These are phyloP conservation scores for Fusarium nelsonii DNA, from an alignment of 2,329 filamentous ascomycete species.

Conservation along the genomic window DNA sequence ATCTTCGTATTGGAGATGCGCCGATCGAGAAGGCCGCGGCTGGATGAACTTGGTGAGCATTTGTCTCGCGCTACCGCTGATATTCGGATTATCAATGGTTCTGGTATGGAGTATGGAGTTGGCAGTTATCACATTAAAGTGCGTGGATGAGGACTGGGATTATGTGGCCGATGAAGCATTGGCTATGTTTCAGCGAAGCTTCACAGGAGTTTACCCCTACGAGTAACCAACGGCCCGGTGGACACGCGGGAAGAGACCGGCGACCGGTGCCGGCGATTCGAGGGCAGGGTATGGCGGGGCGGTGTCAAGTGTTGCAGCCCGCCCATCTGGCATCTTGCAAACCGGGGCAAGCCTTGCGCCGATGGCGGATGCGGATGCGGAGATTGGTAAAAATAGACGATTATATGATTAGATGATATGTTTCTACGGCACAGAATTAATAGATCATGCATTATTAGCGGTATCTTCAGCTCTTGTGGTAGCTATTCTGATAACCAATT, in stretches of 20 bases:
- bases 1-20: conserved; percentile 53
- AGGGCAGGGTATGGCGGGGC: conserved; percentile 17
- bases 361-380: conserved; percentile 40
- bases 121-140: conserved; percentile 33
- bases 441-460: neutral
- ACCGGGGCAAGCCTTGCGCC: conserved; percentile 28
- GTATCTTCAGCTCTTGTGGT: neutral
- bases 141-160: conserved; percentile 30
- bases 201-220: conserved; percentile 32
- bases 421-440: conserved; percentile 7
- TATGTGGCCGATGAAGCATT: conserved; percentile 32
- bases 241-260: conserved; percentile 42
- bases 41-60: conserved; percentile 45
- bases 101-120: conserved; percentile 49
- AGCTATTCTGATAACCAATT: neutral
- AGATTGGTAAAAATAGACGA: conserved; percentile 25
- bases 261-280: conserved; percentile 45
- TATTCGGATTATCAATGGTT: conserved; percentile 41
- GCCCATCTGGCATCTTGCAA: neutral
- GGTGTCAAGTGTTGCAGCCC: conserved; percentile 8
- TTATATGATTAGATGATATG: conserved; percentile 12
- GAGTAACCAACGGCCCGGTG: conserved; percentile 34
- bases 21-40: conserved; percentile 41
- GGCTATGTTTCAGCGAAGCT: conserved; percentile 30
- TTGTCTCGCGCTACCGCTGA: conserved; percentile 47